Conservation (phyloP, 2,329 filamentous ascomycete genomes). For the Venturia carpophila region DNA sequence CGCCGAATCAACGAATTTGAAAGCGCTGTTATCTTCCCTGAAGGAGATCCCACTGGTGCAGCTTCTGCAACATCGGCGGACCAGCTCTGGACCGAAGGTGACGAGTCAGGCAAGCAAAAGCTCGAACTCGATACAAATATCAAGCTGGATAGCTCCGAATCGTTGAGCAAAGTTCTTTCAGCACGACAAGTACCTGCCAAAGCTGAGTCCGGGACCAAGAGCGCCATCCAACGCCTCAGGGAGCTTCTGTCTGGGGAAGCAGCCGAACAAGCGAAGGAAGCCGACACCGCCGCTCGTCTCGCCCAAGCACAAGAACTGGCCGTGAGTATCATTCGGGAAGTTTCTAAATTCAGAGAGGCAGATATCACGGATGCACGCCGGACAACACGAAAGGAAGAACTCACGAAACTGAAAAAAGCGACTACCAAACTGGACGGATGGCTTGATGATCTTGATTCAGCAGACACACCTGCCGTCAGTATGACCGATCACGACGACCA, state of each 20-base stretch:
- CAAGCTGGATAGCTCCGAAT: slow-evolving; percentile 12
- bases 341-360: slow-evolving; percentile 4
- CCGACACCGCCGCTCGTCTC: not conserved
- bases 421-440: not conserved
- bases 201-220: not conserved
- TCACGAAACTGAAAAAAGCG: not conserved
- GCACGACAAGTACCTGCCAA: not conserved
- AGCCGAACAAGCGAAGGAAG: not conserved
- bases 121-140: slow-evolving; percentile 25
- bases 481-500: not conserved
- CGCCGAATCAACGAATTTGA: slow-evolving; percentile 56
- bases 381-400: not conserved
- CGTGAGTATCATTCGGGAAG: not conserved
- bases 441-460: not conserved
- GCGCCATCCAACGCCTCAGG: not conserved
- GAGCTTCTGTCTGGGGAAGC: not conserved
- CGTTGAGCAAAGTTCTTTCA: not conserved
- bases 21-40: slow-evolving; percentile 48
- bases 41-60: slow-evolving; percentile 25
- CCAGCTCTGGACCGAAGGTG: slow-evolving; percentile 26
- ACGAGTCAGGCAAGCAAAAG: slow-evolving; percentile 28
- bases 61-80: slow-evolving; percentile 11
- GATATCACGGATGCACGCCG: not conserved
- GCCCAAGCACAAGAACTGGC: not conserved
- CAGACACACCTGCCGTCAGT: not conserved